Evolutionary conservation across 306 rosid genomes (phyloP), one percentile per base, ranked within the genome.

Genomic region (Vachellia pachyceras): DNA sequence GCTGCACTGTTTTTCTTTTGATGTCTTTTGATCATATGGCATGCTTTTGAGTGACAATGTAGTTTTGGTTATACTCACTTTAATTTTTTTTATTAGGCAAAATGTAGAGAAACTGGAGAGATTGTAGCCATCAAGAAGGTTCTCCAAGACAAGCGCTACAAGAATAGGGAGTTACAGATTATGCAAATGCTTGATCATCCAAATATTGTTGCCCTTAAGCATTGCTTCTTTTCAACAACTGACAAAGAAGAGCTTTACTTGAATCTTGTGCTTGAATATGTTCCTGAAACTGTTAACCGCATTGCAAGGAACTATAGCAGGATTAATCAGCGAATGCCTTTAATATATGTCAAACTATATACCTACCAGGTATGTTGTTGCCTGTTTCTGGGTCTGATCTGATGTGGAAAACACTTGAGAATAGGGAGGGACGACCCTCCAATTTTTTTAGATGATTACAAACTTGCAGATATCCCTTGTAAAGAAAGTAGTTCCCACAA

Each of bases 131-230:
- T 82, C 58, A 77, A 77, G 81, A 77, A 77, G 65, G 81, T 77
- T 77, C 71, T 77, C n/a, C 81, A 77, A 52, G 81, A 82, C 78
- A 82, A 29, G 66, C 78, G 73, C 66, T 70, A 76, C 73, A 82
- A 82, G 68, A 90, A 85, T 73, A 87, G 91, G 69, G 97, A 92
- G 65, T 88, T 92, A 49, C 92, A 90, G 83, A 81, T 92, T 47
- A 90, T 92, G 97, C 95, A 94, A 29, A 83, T 88, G 83, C 90
- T 92, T 90, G 92, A 90, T 82, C 97, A 92, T 87, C 90, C 95
- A 5, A 92, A 92, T 80, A 91, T 90, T 65, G 87, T 92, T 61
- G 87, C 89, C 54, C 67, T 91, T 77, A 91, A 82, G 89, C 95
- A 91, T 85, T 89, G 91, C 72, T 91, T 91, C 88, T 91, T 91